phyloP scores from a whole-genome alignment of 192 early-diverging fungal genomes.

The Coemansia sp. region DNA sequence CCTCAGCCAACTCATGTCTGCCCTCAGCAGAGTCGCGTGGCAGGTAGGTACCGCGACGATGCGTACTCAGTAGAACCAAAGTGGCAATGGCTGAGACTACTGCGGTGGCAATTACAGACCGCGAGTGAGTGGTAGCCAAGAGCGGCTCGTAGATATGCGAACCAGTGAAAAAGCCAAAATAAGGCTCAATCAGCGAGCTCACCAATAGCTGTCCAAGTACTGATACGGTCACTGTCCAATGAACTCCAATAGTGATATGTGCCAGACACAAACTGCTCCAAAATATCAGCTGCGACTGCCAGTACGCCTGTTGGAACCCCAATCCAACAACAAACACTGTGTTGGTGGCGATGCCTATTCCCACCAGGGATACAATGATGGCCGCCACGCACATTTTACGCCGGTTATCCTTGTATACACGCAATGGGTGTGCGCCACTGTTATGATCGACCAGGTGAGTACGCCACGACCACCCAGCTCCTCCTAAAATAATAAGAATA shows the following conservation, averaged over 20 bases:
- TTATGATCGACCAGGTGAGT: neutral
- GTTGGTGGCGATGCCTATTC: neutral
- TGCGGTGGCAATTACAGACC: constrained; percentile 1
- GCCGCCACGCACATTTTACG: constrained; percentile 9
- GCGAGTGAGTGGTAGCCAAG: constrained; percentile 19
- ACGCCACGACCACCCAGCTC: neutral
- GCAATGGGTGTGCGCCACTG: neutral
- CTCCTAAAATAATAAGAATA: neutral
- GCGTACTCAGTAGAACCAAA: constrained; percentile 23
- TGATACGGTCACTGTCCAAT: neutral
- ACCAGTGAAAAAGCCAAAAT: constrained; percentile 20
- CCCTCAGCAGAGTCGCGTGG: neutral
- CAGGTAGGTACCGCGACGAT: constrained; percentile 30
- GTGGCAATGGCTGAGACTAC: constrained; percentile 4
- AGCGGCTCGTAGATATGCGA: constrained; percentile 13
- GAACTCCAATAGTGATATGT: neutral
- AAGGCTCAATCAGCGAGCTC: constrained; percentile 18
- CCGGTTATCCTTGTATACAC: neutral
- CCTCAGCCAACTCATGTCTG: neutral
- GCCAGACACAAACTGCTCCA: constrained; percentile 9
- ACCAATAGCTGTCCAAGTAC: constrained; percentile 6
- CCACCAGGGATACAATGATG: constrained; percentile 5
- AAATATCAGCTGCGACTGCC: constrained; percentile 27
- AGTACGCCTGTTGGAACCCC: constrained; percentile 22
- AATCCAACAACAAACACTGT: neutral